phyloP scores from a whole-genome alignment of 2,329 filamentous ascomycete genomes.

The Penicillium capsulatum region DNA sequence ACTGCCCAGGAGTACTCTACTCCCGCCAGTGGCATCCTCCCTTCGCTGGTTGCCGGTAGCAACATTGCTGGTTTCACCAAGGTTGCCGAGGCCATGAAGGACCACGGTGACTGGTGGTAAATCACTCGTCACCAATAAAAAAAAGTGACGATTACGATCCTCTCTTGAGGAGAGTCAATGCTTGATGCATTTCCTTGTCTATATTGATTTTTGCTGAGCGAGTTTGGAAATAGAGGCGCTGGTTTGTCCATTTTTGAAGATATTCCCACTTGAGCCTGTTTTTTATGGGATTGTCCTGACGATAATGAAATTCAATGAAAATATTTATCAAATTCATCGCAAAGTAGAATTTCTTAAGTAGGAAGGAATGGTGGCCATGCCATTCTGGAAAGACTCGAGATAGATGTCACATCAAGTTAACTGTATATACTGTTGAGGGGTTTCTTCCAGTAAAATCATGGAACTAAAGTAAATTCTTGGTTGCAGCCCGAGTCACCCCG shows the following conservation, averaged over 20 bases:
- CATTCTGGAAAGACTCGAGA: no score
- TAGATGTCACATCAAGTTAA: no score
- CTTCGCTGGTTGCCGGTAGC: slow-evolving; percentile 84
- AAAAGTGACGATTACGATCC: slow-evolving; percentile 15
- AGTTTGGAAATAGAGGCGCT: slow-evolving; percentile 32
- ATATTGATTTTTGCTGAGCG: slow-evolving; percentile 22
- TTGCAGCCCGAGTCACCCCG: neutral
- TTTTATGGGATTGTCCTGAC: slow-evolving; percentile 21
- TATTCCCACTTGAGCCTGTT: slow-evolving; percentile 24
- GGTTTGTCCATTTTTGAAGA: slow-evolving; percentile 25
- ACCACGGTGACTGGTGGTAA: slow-evolving; percentile 91
- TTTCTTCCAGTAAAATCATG: neutral
- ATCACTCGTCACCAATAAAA: slow-evolving; percentile 13
- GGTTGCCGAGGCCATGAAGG: slow-evolving; percentile 89
- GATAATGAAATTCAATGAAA: slow-evolving; percentile 26
- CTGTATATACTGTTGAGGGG: neutral
- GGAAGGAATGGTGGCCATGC: no score
- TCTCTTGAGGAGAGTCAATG: slow-evolving; percentile 8
- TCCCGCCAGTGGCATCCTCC: slow-evolving; percentile 74
- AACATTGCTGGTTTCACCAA: slow-evolving; percentile 99
- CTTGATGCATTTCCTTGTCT: slow-evolving; percentile 22
- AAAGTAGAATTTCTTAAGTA: no score
- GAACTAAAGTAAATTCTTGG: neutral
- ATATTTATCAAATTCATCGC: slow-evolving; percentile 3
- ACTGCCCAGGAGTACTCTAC: slow-evolving; percentile 87